phyloP scores from a whole-genome alignment of 2,329 filamentous ascomycete genomes.

The Aspergillus neoniger region DNA sequence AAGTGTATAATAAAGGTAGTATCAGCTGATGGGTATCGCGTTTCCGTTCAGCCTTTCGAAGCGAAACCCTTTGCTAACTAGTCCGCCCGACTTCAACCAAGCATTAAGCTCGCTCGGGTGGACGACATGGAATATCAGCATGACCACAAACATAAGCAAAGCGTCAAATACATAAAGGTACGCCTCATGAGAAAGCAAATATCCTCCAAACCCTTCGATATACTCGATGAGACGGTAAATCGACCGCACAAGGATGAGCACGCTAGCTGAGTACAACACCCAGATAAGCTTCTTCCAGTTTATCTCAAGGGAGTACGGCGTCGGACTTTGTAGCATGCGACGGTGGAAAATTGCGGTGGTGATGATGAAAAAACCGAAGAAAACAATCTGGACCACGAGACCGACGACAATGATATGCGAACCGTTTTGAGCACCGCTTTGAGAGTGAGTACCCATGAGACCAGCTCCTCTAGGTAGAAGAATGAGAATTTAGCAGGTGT shows the following conservation, averaged over 20 bases:
- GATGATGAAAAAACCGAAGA: slow-evolving; percentile 7
- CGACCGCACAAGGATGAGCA: slow-evolving; percentile 5
- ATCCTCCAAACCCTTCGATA: slow-evolving; percentile 2
- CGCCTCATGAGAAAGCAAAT: slow-evolving; percentile 1
- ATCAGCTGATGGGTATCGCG: background rate
- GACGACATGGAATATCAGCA: slow-evolving; percentile 1
- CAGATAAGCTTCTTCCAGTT: slow-evolving; percentile 1
- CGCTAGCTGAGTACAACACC: background rate
- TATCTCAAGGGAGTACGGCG: background rate
- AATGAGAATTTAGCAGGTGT: background rate
- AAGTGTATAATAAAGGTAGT: background rate
- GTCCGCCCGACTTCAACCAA: background rate
- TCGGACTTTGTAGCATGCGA: background rate
- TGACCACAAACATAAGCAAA: background rate
- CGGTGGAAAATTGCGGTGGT: slow-evolving; percentile 2
- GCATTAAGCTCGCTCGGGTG: slow-evolving; percentile 8
- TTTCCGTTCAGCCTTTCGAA: background rate
- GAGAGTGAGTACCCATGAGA: background rate
- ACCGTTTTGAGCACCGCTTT: background rate
- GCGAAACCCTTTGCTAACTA: background rate
- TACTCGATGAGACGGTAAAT: slow-evolving; percentile 6
- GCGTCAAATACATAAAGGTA: slow-evolving; percentile 2
- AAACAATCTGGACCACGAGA: slow-evolving; percentile 2
- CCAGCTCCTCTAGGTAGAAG: background rate
- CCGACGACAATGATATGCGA: slow-evolving; percentile 4